A percentile compares a stretch with the other conserved stretches of the same genome.
phyloP scores from a whole-genome alignment of 176 grass and related monocot genomes.

The Dendrocalamus sinicus region DNA sequence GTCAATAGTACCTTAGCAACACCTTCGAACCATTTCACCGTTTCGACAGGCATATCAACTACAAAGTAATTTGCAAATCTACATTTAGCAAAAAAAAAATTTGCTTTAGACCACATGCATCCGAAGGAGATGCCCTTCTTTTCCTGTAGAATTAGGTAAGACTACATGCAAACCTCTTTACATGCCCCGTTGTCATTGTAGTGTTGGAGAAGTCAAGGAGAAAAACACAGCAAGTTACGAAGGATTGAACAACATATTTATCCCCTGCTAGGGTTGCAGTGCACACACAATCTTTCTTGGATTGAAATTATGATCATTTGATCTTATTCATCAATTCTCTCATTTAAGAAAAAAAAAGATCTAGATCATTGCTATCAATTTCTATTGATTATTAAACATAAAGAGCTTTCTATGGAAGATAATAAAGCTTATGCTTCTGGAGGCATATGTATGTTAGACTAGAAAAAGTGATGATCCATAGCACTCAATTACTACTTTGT shows the following conservation, averaged over 20 bases:
- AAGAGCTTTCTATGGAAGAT: constrained; percentile 33
- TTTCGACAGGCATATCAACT: constrained; percentile 42
- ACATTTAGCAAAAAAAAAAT: constrained; percentile 47
- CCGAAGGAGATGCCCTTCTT: constrained; percentile 44
- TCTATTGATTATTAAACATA: constrained; percentile 15
- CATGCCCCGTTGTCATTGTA: constrained; percentile 35
- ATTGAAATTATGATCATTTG: constrained; percentile 23
- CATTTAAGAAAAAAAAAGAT: constrained; percentile 34
- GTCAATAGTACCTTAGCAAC: constrained; percentile 33
- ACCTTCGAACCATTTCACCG: constrained; percentile 43
- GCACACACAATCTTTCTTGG: neutral
- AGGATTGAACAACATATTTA: constrained; percentile 1
- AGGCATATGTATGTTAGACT: constrained; percentile 23
- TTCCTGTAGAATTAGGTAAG: constrained; percentile 47
- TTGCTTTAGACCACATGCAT: constrained; percentile 64
- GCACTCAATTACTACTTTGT: constrained; percentile 47
- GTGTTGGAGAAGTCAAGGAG: constrained; percentile 31
- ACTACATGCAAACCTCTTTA: constrained; percentile 33
- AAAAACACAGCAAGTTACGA: neutral
- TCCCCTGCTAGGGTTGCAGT: neutral
- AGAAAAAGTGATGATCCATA: constrained; percentile 36
- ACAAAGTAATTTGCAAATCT: constrained; percentile 50
- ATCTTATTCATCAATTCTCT: neutral
- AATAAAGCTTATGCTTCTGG: constrained; percentile 32
- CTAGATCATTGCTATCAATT: constrained; percentile 5